Evolutionary conservation across 169 alveolate genomes (phyloP).

Genomic region (Plasmodium cynomolgi): DNA sequence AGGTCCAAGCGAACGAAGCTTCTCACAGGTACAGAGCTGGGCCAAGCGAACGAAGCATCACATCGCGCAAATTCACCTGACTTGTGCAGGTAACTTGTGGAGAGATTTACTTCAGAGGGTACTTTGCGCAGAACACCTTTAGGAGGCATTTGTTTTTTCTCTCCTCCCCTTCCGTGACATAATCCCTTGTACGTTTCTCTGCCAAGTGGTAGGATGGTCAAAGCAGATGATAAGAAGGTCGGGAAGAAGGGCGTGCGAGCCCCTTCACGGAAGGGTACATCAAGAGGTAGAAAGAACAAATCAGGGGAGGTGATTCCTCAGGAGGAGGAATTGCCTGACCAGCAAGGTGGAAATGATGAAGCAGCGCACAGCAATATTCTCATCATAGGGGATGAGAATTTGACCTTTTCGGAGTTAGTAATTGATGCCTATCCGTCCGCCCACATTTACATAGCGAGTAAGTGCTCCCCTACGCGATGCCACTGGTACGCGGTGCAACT

Average conservation of each 20-base stretch:
- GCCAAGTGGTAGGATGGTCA: not conserved
- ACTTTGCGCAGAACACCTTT: not conserved
- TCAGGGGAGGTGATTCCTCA: not conserved
- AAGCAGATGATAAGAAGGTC: not conserved
- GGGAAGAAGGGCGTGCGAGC: not conserved
- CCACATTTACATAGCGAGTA: constrained; percentile 52
- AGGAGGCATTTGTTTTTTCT: too few species aligned
- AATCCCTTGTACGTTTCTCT: not conserved
- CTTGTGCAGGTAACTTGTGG: not conserved
- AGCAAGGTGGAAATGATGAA: not conserved
- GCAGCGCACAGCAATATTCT: constrained; percentile 1
- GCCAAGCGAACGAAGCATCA: not conserved
- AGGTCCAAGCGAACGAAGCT: too few species aligned
- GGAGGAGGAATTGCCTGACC: not conserved
- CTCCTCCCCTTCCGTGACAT: not conserved
- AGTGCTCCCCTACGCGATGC: not conserved
- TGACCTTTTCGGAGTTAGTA: constrained; percentile 15
- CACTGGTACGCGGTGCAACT: too few species aligned
- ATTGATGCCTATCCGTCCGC: constrained; percentile 32
- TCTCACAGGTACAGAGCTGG: too few species aligned
- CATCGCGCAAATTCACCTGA: not conserved
- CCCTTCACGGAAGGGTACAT: not conserved
- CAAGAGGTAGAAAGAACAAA: not conserved
- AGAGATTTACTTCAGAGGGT: not conserved
- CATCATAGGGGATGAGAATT: constrained; percentile 47